Conservation (phyloP, 495 filamentous ascomycete species). For the Xylaria palmicola region DNA sequence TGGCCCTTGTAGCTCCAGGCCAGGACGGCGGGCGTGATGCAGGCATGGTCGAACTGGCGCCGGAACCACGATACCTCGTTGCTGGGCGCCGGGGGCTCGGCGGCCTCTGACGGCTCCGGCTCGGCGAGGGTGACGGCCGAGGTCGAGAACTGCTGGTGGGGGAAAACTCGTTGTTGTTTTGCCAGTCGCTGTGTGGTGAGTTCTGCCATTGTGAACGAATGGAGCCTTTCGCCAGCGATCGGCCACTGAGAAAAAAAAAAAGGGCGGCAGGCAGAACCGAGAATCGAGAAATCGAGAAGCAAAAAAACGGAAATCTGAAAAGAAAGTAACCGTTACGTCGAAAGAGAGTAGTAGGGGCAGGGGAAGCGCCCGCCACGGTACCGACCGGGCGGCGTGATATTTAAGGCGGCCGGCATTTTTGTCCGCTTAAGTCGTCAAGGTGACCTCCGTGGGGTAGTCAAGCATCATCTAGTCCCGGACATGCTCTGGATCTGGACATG, state of each 20-base stretch:
- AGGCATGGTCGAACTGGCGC: conserved; percentile 37
- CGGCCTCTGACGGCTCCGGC: conserved; percentile 1
- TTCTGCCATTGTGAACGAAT: conserved; percentile 13
- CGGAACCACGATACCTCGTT: conserved; percentile 20
- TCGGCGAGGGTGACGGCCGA: conserved; percentile 9
- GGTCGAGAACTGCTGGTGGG: conserved; percentile 11
- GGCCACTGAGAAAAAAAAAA: conserved; percentile 7
- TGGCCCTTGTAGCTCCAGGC: conserved; percentile 63
- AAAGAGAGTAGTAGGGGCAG: conserved; percentile 6
- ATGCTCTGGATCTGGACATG: conserved; percentile 6
- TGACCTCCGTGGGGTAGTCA: conserved; percentile 9
- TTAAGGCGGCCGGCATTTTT: conserved; percentile 12
- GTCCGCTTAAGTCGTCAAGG: not conserved
- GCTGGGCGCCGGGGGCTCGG: conserved; percentile 9
- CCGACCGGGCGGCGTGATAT: conserved; percentile 6
- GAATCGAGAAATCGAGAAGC: too few species aligned
- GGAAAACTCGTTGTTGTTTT: conserved; percentile 3
- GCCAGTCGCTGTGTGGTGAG: not conserved
- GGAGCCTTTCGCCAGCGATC: conserved; percentile 17
- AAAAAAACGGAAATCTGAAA: conserved; percentile 9
- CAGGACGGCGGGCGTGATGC: conserved; percentile 47
- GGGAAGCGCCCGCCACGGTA: not conserved
- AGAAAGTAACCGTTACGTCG: conserved; percentile 12
- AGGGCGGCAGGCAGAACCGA: conserved; percentile 8
- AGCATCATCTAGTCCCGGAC: not conserved